Evolutionary conservation across 441 rosid genomes (phyloP), one percentile per base, ranked within the genome.

Genomic region (Erodium moschatum): DNA sequence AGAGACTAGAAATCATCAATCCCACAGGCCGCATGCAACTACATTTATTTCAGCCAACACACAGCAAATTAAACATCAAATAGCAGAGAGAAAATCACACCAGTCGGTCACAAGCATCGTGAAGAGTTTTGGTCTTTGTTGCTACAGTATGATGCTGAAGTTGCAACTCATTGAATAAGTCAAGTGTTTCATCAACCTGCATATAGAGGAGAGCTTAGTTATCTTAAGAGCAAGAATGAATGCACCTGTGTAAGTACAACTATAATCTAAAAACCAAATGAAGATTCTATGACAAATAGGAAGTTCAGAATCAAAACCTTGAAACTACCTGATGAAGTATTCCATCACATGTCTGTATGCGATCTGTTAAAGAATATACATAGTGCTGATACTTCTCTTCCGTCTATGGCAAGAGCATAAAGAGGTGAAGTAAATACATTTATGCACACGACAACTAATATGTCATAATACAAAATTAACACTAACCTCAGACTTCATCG

Each of bases 401-500:
- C 15, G 96, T 88, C 98, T 89, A 77, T 20, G 56, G 70, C 33
- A 50, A 77, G 66, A 27, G 48, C 73, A 66, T 19, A 50, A 67
- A 7, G 27, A 76, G 61, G 67, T 19, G 38, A 65, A 71, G 68
- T 70, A 38, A 72, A 65, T n/a, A 71, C 15, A 75, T 54, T 42
- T 16, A 29, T 67, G 54, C 66, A 31, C 19, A 6, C 6, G 11
- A 69, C 20, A 16, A 46, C 68, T 40, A 42, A 42, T 67, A 75
- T 20, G 21, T 13, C 18, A 61, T 58, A 74, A 69, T 61, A 80
- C 70, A 70, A 69, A 72, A 75, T 46, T 35, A 75, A 71, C 8
- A 82, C 90, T 71, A 81, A 93, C 98, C 98, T 93, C 98, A 16
- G 96, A 91, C 81, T 89, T 93, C 97, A 93, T 87, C 12, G 97